A percentile compares a stretch with the other conserved stretches of the same genome.
Evolutionary conservation across 2,329 filamentous ascomycete genomes (phyloP).

Genomic region (Fusarium caatingaense): DNA sequence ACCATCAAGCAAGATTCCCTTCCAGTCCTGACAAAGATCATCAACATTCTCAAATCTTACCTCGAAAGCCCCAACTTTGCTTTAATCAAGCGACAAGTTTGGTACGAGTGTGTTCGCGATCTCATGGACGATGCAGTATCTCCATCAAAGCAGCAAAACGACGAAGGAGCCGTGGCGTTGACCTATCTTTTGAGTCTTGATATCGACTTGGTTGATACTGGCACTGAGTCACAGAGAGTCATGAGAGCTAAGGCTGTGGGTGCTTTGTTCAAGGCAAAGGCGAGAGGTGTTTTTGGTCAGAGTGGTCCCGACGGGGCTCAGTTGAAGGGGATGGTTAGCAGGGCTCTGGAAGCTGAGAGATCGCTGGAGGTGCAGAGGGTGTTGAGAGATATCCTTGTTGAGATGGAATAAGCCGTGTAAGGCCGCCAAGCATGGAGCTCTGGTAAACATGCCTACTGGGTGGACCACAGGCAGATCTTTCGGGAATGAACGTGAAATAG

Average conservation of each 20-base stretch:
- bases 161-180: conserved; percentile 41
- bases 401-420: conserved; percentile 40
- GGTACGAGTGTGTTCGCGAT: conserved; percentile 63
- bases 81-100: conserved; percentile 60
- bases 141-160: conserved; percentile 30
- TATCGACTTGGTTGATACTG: conserved; percentile 57
- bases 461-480: too few species aligned
- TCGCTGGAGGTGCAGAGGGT: conserved; percentile 59
- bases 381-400: conserved; percentile 52
- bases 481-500: not conserved
- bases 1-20: conserved; percentile 53
- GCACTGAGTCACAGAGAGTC: conserved; percentile 64
- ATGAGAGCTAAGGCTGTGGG: conserved; percentile 60
- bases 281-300: conserved; percentile 57
- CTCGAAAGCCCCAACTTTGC: conserved; percentile 54
- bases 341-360: conserved; percentile 56
- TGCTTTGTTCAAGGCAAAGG: conserved; percentile 56
- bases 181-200: conserved; percentile 62
- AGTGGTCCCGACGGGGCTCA: conserved; percentile 43
- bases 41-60: conserved; percentile 55
- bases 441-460: too few species aligned
- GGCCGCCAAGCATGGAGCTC: too few species aligned
- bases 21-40: conserved; percentile 55
- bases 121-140: conserved; percentile 58
- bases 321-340: conserved; percentile 49